Conservation (phyloP, 768 basidiomycete genomes). For the Boletus rubescentipes region DNA sequence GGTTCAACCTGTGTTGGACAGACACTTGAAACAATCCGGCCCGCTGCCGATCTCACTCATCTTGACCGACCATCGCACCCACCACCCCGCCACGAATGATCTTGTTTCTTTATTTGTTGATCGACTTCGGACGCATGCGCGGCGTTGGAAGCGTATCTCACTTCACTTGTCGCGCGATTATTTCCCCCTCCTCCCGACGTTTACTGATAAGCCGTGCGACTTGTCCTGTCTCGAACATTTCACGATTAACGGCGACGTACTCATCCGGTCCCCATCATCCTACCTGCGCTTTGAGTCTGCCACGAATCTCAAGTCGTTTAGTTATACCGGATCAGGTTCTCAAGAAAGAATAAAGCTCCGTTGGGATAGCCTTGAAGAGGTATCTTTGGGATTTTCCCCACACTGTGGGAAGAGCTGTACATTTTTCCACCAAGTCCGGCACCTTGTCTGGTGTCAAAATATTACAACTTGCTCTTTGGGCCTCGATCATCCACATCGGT, state of each 20-base stretch:
- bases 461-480: conserved; percentile 22
- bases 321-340: conserved; percentile 8
- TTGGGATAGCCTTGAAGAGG: conserved; percentile 15
- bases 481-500: conserved; percentile 4
- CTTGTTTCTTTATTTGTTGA: conserved; percentile 13
- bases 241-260: conserved; percentile 4
- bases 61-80: conserved; percentile 20
- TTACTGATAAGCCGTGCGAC: conserved; percentile 16
- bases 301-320: conserved; percentile 16
- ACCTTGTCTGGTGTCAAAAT: conserved; percentile 17
- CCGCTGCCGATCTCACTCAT: conserved; percentile 16
- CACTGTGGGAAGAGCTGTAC: conserved; percentile 3
- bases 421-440: neutral
- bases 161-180: conserved; percentile 11
- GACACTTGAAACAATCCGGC: conserved; percentile 14
- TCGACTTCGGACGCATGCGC: conserved; percentile 12
- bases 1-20: conserved; percentile 3
- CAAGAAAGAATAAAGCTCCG: neutral
- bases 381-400: conserved; percentile 12
- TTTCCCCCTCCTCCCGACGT: conserved; percentile 14
- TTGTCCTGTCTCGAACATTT: conserved; percentile 16
- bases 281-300: conserved; percentile 9
- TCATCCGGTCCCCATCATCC: neutral
- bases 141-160: conserved; percentile 18
- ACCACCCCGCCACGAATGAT: conserved; percentile 1